Base-by-base conservation (phyloP, 2,329 filamentous ascomycete genomes). In the Aquanectria penicillioides region DNA sequence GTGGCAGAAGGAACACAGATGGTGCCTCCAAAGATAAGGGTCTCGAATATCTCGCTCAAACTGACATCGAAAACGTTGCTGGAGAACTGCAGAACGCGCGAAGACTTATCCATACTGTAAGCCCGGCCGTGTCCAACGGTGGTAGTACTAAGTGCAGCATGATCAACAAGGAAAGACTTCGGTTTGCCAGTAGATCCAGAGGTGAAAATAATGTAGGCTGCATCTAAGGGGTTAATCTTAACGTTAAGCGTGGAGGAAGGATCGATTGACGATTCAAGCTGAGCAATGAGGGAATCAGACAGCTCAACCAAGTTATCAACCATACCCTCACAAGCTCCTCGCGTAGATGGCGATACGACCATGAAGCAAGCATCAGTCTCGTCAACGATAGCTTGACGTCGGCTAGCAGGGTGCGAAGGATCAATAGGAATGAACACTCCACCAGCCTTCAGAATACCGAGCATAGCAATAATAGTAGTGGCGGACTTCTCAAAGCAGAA, bases 181-280 rank as follows among this genome's bases (percentile, higher is more conserved):
- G 83, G 83, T 17, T 74, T 75, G 10, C 83, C 83, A 0, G 83
- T 86, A 26, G 79, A 83, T 22, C 83, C 83, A 4, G 83, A 85
- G 6, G 83, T 86, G 68, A 85, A 86, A 62, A 84, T 80, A 58
- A 83, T 80, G 40, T 73, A 73, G 2, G 50, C 43, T 3, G 41
- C 28, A 34, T 44, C 17, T 3, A 31, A 40, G 8, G 55, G 41
- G 7, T 18, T 28, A 3, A 28, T 20, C 9, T 28, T 37, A n/a
- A n/a, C n/a, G n/a, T 13, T 23, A 10, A n/a, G 15, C 11, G 44
- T 4, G 17, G 20, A 26, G 9, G 13, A 15, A 22, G 26, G 26
- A 18, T 6, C 20, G 2, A 7, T 33, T 3, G 22, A 41, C n/a
- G 38, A 36, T n/a, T n/a, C n/a, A 1, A 53, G 7, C 1, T 36